Base-by-base conservation (phyloP, 331 rosid genomes). In the Pyrus hybrid region DNA sequence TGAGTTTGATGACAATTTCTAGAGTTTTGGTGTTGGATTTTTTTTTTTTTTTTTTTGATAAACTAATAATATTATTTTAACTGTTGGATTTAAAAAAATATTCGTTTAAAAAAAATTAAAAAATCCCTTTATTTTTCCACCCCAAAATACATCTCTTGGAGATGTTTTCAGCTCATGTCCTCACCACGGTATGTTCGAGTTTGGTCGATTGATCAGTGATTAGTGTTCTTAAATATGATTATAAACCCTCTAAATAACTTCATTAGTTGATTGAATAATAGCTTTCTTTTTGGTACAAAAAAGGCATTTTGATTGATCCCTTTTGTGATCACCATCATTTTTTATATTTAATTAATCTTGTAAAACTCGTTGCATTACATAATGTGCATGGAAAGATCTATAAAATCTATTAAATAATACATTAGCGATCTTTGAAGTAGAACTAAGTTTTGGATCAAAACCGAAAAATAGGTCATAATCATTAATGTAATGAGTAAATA, bases 141-240 rank as follows among this genome's bases (percentile, higher is more conserved):
- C 12, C 1, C 43, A 37, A 37, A 26, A 37, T 2, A 37, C 43
- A 37, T 37, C 43, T 37, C 43, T 37, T 37, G 43, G 43, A 37
- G 43, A 37, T 37, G 43, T 37, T 37, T 37, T 8, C 1, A 37
- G 43, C 43, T 37, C 43, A 37, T 9, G 43, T 9, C 43, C 43
- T 3, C 43, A 70, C 70, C 89, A 91, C 37, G 78, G 84, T 60
- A 87, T 78, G 62, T 91, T 91, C 81, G n/a, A 14, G 64, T 91
- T 91, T 64, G 92, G 90, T 91, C 25, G 41, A 81, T 45, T 61
- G 10, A 14, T 1, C n/a, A 67, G 2, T 67, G 26, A 67, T 30
- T 67, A 35, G 11, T 67, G 53, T 32, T 47, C 32, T 62, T 5
- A 26, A 62, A 62, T 6, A 62, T 62, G 66, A 25, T 62, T 13